Evolutionary conservation across 2,329 filamentous ascomycete species (phyloP).

Genomic region (Trichoderma sp.): DNA sequence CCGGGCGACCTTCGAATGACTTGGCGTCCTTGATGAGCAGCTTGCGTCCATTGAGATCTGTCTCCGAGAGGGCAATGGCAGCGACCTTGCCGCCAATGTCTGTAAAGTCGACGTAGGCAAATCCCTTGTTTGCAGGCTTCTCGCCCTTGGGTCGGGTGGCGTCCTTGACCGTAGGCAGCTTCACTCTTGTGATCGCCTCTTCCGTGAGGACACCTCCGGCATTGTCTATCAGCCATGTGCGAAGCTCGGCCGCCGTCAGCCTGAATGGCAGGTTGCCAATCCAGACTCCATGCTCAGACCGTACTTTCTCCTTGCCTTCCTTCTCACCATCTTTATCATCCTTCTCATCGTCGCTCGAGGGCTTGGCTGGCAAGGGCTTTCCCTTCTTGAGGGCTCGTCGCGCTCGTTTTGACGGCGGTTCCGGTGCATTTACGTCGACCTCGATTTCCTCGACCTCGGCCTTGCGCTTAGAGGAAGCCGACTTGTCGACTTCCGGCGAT

Average conservation of each 20-base stretch:
- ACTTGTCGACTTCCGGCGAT: slow-evolving; percentile 7
- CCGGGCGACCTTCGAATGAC: slow-evolving; percentile 84
- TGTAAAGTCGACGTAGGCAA: slow-evolving; percentile 92
- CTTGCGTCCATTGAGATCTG: slow-evolving; percentile 69
- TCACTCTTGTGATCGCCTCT: slow-evolving; percentile 76
- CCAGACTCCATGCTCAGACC: slow-evolving; percentile 87
- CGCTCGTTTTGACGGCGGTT: slow-evolving; percentile 93
- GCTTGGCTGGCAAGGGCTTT: slow-evolving; percentile 53
- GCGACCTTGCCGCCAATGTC: slow-evolving; percentile 66
- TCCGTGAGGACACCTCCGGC: slow-evolving; percentile 64
- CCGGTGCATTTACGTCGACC: slow-evolving; percentile 84
- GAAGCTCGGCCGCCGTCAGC: slow-evolving; percentile 69
- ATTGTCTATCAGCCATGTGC: slow-evolving; percentile 74
- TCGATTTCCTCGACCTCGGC: slow-evolving; percentile 71
- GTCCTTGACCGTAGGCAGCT: slow-evolving; percentile 68
- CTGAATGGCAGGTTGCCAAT: slow-evolving; percentile 93
- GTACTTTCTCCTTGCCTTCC: slow-evolving; percentile 48
- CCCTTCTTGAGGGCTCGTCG: slow-evolving; percentile 86
- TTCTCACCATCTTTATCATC: slow-evolving; percentile 39
- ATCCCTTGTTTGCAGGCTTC: slow-evolving; percentile 73
- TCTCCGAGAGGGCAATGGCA: slow-evolving; percentile 86
- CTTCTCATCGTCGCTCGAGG: slow-evolving; percentile 37
- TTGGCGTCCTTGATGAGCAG: slow-evolving; percentile 92
- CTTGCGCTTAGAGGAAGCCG: slow-evolving; percentile 62
- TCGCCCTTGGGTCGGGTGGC: slow-evolving; percentile 34